Conservation (phyloP, 129 eudicot genomes). For the Daucus carota region DH1_v3.0 NC_030389.2:883001-883500, state of each 20-base stretch:
- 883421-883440: slow-evolving; percentile 9
- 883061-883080: neutral
- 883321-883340: slow-evolving; percentile 34
- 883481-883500: slow-evolving; percentile 17
- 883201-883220: slow-evolving; percentile 20
- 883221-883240: slow-evolving; percentile 21
- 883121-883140: slow-evolving; percentile 12
- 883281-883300: slow-evolving; percentile 26
- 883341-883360: slow-evolving; percentile 17
- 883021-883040: slow-evolving; percentile 13
- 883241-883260: neutral
- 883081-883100: neutral
- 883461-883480: slow-evolving; percentile 33
- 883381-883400: slow-evolving; percentile 24
- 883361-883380: slow-evolving; percentile 19
- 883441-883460: slow-evolving; percentile 29
- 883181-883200: slow-evolving; percentile 25
- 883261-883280: slow-evolving; percentile 30
- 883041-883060: neutral
- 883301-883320: slow-evolving; percentile 27
- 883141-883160: slow-evolving; percentile 21
- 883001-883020: slow-evolving; percentile 22
- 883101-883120: neutral
- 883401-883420: slow-evolving; percentile 10
- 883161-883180: slow-evolving; percentile 18